These are phyloP conservation scores for Talaromyces albobiverticillius DNA, from an alignment of 2,329 filamentous ascomycete genomes.

Conservation along the genomic window DNA sequence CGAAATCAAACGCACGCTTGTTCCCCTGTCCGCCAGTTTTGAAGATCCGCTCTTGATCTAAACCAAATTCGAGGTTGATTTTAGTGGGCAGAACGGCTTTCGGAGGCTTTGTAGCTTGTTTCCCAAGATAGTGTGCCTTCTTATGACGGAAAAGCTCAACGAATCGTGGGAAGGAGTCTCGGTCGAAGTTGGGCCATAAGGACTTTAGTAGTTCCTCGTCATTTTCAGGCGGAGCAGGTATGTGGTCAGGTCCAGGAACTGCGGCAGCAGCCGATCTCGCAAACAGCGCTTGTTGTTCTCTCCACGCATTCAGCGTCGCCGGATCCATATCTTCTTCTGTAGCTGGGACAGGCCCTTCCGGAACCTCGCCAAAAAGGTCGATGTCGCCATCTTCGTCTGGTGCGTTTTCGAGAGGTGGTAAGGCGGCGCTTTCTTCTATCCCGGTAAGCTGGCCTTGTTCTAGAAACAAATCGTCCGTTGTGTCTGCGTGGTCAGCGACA, in stretches of 20 bases:
- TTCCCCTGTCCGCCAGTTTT: slow-evolving; percentile 64
- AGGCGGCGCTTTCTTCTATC: background rate
- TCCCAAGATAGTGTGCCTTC: slow-evolving; percentile 72
- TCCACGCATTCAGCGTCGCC: slow-evolving; percentile 40
- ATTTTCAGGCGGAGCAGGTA: slow-evolving; percentile 67
- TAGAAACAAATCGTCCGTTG: slow-evolving; percentile 28
- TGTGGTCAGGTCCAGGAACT: slow-evolving; percentile 38
- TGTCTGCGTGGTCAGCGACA: slow-evolving; percentile 27
- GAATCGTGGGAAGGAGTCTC: slow-evolving; percentile 72
- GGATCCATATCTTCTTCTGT: slow-evolving; percentile 41
- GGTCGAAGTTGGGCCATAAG: slow-evolving; percentile 77
- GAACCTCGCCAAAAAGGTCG: slow-evolving; percentile 20
- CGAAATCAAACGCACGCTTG: slow-evolving; percentile 49
- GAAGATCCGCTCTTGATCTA: slow-evolving; percentile 84
- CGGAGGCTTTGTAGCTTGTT: slow-evolving; percentile 73
- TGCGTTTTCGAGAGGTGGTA: slow-evolving; percentile 2
- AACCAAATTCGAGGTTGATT: slow-evolving; percentile 77
- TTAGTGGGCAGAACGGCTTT: slow-evolving; percentile 84
- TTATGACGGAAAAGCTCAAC: slow-evolving; percentile 80
- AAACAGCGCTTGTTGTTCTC: slow-evolving; percentile 47
- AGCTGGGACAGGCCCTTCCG: slow-evolving; percentile 26
- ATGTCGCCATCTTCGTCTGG: slow-evolving; percentile 23
- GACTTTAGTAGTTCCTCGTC: slow-evolving; percentile 73
- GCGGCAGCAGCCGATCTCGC: slow-evolving; percentile 46
- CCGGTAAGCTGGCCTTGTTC: slow-evolving; percentile 22